These are phyloP conservation scores for Phytopythium boreale DNA, from an alignment of 352 stramenopile genomes.

Conservation along the genomic window DNA sequence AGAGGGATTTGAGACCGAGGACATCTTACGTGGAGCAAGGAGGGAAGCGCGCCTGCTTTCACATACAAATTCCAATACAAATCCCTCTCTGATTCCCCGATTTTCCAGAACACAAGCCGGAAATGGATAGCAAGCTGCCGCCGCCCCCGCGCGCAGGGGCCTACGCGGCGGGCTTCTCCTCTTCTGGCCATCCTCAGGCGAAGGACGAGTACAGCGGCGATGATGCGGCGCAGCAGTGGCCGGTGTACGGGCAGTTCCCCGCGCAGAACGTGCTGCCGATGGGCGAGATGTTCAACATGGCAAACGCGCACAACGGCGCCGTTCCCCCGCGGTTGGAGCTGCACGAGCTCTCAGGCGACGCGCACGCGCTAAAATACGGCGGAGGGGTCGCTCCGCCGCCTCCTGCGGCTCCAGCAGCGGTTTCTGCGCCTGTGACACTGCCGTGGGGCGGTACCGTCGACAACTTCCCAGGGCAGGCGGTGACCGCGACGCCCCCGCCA, in stretches of 20 bases:
- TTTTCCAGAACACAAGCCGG: background rate
- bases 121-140: slow-evolving; percentile 28
- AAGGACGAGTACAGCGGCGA: background rate
- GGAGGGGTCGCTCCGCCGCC: background rate
- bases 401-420: background rate
- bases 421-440: slow-evolving; percentile 9
- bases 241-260: slow-evolving; percentile 1
- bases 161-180: slow-evolving; percentile 6
- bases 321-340: slow-evolving; percentile 17
- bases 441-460: slow-evolving; percentile 2
- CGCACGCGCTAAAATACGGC: background rate
- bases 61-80: background rate
- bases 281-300: slow-evolving; percentile 6
- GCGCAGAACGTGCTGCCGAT: slow-evolving; percentile 6
- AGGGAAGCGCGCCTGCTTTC: too few species aligned
- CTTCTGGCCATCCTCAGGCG: background rate
- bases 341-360: slow-evolving; percentile 9
- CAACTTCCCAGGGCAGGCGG: background rate
- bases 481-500: background rate
- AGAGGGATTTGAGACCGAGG: too few species aligned
- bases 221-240: slow-evolving; percentile 1
- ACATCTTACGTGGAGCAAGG: background rate
- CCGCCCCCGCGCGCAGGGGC: slow-evolving; percentile 11
- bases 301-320: slow-evolving; percentile 1
- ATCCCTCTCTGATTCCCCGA: background rate